A percentile compares a stretch with the other conserved stretches of the same genome.
Conservation (phyloP, 1,284 basidiomycete species). For the Marasmius oreades region DNA sequence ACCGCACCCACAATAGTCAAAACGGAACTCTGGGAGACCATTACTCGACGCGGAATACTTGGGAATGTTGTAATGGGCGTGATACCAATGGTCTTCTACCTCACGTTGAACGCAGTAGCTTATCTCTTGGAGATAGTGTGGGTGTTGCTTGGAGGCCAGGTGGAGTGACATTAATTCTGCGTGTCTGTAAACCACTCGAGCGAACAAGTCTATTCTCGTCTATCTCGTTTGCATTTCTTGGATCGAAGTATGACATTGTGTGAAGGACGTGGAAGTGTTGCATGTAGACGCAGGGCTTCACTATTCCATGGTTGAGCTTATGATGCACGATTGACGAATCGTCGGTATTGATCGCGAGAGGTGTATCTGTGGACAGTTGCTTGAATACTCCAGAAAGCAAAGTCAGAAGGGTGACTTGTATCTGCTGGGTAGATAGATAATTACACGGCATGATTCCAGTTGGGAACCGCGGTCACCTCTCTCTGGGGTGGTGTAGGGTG, state of each 20-base stretch:
- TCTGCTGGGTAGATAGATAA: no score
- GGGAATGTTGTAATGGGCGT: slow-evolving; percentile 65
- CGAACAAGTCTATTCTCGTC: neutral
- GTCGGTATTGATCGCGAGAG: slow-evolving; percentile 67
- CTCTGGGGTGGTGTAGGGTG: no score
- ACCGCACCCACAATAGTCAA: slow-evolving; percentile 42
- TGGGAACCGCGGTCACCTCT: no score
- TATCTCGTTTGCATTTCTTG: neutral
- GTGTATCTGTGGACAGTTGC: slow-evolving; percentile 48
- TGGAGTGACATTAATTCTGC: slow-evolving; percentile 3
- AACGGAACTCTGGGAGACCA: slow-evolving; percentile 65
- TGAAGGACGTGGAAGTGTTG: no score
- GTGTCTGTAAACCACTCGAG: neutral
- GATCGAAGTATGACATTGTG: neutral
- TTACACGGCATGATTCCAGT: no score
- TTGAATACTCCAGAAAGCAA: slow-evolving; percentile 60
- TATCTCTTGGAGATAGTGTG: slow-evolving; percentile 15
- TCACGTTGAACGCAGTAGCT: slow-evolving; percentile 26
- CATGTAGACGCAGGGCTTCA: slow-evolving; percentile 60
- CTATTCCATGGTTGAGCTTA: slow-evolving; percentile 70
- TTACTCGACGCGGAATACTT: slow-evolving; percentile 46
- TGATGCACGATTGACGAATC: slow-evolving; percentile 83
- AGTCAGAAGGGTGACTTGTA: neutral
- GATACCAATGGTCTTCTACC: slow-evolving; percentile 50
- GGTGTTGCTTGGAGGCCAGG: slow-evolving; percentile 12